Percentiles rank a stretch among this genome's conserved stretches.
Evolutionary conservation across 2,329 filamentous ascomycete genomes (phyloP).

Genomic region (Curvularia hawaiiensis): DNA sequence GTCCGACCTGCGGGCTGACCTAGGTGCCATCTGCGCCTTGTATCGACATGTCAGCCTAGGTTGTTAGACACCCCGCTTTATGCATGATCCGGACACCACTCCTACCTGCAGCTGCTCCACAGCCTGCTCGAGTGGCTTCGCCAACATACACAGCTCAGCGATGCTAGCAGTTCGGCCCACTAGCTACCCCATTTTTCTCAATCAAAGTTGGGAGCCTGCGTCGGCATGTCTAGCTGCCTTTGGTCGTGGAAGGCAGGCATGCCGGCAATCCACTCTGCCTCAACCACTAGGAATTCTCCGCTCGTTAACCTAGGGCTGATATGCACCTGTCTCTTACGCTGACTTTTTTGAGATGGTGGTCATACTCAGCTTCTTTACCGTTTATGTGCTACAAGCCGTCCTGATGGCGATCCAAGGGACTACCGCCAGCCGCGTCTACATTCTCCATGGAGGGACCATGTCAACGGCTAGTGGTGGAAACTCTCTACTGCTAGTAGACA

Average conservation of each 20-base stretch:
- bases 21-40: background rate
- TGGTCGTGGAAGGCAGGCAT: conserved; percentile 16
- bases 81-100: conserved; percentile 15
- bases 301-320: conserved; percentile 18
- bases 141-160: conserved; percentile 21
- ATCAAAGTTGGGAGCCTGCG: conserved; percentile 17
- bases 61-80: background rate
- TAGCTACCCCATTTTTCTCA: conserved; percentile 12
- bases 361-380: conserved; percentile 17
- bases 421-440: conserved; percentile 16
- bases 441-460: conserved; percentile 20
- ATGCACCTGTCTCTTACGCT: conserved; percentile 13
- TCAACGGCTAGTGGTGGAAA: conserved; percentile 24
- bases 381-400: conserved; percentile 19
- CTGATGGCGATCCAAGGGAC: conserved; percentile 25
- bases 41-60: conserved; percentile 9
- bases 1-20: conserved; percentile 6
- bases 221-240: conserved; percentile 24
- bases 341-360: conserved; percentile 10
- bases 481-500: conserved; percentile 24
- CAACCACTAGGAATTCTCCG: conserved; percentile 18
- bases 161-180: conserved; percentile 17
- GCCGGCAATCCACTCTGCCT: conserved; percentile 3
- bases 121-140: conserved; percentile 21
- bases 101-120: conserved; percentile 20